Percentiles rank a stretch among this genome's conserved stretches.
Conservation (phyloP, 2,329 filamentous ascomycete genomes). For the Diaporthe citrichinensis region DNA sequence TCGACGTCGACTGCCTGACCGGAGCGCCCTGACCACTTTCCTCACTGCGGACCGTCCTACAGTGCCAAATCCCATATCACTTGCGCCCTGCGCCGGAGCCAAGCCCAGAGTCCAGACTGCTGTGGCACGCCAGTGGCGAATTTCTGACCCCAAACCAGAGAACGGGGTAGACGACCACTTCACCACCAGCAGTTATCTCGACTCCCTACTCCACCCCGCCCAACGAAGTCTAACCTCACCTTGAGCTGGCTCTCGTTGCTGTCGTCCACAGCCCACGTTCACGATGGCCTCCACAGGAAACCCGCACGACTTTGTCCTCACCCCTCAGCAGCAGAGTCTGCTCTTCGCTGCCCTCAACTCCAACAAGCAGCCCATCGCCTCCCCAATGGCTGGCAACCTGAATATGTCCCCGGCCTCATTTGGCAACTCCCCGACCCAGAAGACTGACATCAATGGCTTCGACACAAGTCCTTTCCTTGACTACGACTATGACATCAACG, state of each 20-base stretch:
- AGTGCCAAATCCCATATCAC: not conserved
- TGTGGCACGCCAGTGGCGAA: constrained; percentile 37
- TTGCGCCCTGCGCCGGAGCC: constrained; percentile 19
- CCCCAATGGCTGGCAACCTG: constrained; percentile 54
- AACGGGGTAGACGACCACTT: constrained; percentile 27
- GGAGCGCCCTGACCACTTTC: not conserved
- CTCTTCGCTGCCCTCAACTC: constrained; percentile 83
- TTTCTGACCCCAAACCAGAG: constrained; percentile 20
- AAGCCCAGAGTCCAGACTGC: constrained; percentile 14
- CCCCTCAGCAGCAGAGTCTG: constrained; percentile 82
- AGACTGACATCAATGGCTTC: constrained; percentile 64
- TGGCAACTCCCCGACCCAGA: constrained; percentile 63
- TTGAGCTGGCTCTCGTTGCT: constrained; percentile 12
- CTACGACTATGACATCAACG: constrained; percentile 83
- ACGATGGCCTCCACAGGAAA: constrained; percentile 67
- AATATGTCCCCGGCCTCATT: constrained; percentile 64
- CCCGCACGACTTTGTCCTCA: constrained; percentile 75
- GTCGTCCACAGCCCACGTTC: constrained; percentile 40
- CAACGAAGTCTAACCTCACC: not conserved
- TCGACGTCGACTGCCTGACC: not conserved
- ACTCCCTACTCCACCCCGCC: constrained; percentile 23
- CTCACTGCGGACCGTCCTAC: not conserved
- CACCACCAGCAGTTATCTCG: not conserved
- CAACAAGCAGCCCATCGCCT: constrained; percentile 65
- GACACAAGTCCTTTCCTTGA: constrained; percentile 88